These are phyloP conservation scores for Myxozyma mucilagina DNA, from an alignment of 805 yeast genomes.

Conservation along the genomic window DNA sequence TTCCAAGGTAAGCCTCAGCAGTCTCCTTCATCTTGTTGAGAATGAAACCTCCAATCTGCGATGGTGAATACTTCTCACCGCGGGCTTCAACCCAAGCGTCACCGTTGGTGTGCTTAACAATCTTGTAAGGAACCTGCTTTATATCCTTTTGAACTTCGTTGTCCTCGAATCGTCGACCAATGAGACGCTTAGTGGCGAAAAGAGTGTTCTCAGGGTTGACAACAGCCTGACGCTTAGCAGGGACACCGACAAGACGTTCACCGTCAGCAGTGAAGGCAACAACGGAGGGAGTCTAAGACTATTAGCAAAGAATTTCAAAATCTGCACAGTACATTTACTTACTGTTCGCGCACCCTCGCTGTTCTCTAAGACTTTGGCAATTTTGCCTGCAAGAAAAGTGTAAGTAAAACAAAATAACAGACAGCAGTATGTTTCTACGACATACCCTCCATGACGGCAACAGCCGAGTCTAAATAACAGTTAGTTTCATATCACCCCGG, in stretches of 20 bases:
- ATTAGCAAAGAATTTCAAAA: not conserved
- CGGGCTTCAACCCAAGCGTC: conserved; percentile 96
- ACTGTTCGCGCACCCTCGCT: conserved; percentile 69
- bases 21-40: conserved; percentile 98
- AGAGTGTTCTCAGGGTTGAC: conserved; percentile 92
- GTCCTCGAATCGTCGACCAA: conserved; percentile 90
- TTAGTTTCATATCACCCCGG: not conserved
- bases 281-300: conserved; percentile 70
- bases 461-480: conserved; percentile 60
- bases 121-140: conserved; percentile 84
- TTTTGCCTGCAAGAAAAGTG: conserved; percentile 47
- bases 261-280: conserved; percentile 93
- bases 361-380: conserved; percentile 78
- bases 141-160: conserved; percentile 87
- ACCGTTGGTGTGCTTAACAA: conserved; percentile 85
- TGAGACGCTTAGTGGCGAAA: conserved; percentile 91
- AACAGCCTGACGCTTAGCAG: conserved; percentile 95
- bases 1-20: conserved; percentile 89
- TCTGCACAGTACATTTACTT: not conserved
- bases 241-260: conserved; percentile 88
- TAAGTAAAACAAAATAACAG: not conserved
- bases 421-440: not conserved
- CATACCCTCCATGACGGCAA: conserved; percentile 66
- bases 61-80: conserved; percentile 86
- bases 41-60: conserved; percentile 91